Evolutionary conservation across 345 rosid species (phyloP), one percentile per base, ranked within the genome.

Genomic region (Eucalyptus brandiana): DNA sequence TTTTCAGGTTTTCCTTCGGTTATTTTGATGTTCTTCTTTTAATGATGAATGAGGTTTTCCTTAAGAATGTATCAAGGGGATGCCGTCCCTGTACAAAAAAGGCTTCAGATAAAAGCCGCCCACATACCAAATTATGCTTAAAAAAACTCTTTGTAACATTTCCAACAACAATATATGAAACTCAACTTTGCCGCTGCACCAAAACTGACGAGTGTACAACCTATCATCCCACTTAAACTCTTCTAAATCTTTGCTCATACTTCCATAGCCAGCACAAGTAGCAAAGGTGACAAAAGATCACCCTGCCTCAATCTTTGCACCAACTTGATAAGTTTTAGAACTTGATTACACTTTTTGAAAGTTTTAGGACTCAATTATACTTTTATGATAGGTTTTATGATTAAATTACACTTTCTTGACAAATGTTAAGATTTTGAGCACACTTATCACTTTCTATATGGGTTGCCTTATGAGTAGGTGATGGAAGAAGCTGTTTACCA

Each of bases 311-410:
- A 58, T 10, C 7, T 26, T 58, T 26, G 12, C 12, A 19, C 0
- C 2, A 54, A 54, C 28, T 54, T 2, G 1, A 54, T 0, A 54
- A 54, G 60, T 54, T 54, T 54, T 23, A 23, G 28, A 0, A 54
- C 28, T 54, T 54, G 28, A 54, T 54, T 54, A 9, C 60, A 54
- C 12, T 54, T 54, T 54, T 54, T 54, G 5, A 54, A 54, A 54
- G 0, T 54, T 54, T 54, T 8, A 23, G 0, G 0, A 54, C 28
- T 54, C 12, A 21, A 54, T 54, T 54, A 0, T 54, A 54, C 28
- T 54, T 54, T 23, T 54, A 5, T 1, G 12, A 54, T 9, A 54
- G 12, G 60, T 54, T 54, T 23, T 54, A 4, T 9, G 60, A 54
- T 8, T 54, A 4, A 54, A 54, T 54, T 54, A 8, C 26, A 54